Evolutionary conservation across 768 basidiomycete species (phyloP).

Genomic region (Pleurotus platypus): DNA sequence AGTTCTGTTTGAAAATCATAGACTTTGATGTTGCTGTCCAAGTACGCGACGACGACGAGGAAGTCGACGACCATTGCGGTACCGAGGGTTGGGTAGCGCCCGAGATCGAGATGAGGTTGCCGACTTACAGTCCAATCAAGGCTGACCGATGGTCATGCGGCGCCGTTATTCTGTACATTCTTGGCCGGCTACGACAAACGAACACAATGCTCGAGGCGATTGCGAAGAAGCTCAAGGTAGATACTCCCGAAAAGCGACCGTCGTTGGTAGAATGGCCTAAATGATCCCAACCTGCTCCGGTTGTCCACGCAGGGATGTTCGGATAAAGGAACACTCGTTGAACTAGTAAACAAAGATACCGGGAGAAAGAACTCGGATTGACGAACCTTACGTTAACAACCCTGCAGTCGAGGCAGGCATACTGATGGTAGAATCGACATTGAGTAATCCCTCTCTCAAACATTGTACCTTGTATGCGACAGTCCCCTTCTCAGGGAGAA

Average conservation of each 20-base stretch:
- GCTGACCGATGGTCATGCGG: constrained; percentile 12
- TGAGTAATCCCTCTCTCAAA: no score
- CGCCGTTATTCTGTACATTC: constrained; percentile 5
- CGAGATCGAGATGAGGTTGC: constrained; percentile 4
- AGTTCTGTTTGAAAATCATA: constrained; percentile 68
- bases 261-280: not conserved
- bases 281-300: not conserved
- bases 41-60: not conserved
- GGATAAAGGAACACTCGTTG: no score
- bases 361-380: no score
- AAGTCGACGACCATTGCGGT: constrained; percentile 2
- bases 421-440: no score
- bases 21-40: constrained; percentile 9
- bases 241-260: not conserved
- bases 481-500: no score
- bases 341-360: no score
- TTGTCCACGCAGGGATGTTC: no score
- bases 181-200: not conserved
- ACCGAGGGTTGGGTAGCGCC: constrained; percentile 9
- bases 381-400: no score
- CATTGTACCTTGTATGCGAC: no score
- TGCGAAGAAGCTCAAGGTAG: constrained; percentile 1
- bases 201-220: not conserved
- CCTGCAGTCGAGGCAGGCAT: no score
- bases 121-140: constrained; percentile 9